phyloP scores from a whole-genome alignment of 169 alveolate species.

The Plasmodium chabaudi region DNA sequence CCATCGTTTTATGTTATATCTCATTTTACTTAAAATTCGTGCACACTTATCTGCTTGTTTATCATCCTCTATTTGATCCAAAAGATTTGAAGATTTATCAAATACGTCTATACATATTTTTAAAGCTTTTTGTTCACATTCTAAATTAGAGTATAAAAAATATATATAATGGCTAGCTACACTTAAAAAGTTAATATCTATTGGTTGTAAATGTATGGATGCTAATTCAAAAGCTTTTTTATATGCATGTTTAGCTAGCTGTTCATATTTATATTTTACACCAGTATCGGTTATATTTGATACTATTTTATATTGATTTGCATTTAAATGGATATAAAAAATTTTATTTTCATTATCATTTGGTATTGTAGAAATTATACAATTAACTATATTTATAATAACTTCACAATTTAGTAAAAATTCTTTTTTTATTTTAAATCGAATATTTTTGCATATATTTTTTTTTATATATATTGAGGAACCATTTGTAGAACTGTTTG shows the following conservation, averaged over 20 bases:
- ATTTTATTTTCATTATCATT: conserved; percentile 28
- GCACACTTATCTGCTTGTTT: conserved; percentile 35
- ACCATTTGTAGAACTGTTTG: background rate
- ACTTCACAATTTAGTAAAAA: conserved; percentile 57
- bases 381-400: conserved; percentile 40
- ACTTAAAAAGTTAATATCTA: conserved; percentile 34
- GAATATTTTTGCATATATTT: conserved; percentile 40
- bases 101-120: conserved; percentile 22
- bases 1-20: conserved; percentile 61
- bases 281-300: conserved; percentile 71
- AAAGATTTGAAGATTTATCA: conserved; percentile 23
- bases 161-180: conserved; percentile 49
- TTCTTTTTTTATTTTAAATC: conserved; percentile 22
- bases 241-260: conserved; percentile 57
- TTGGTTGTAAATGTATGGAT: conserved; percentile 16
- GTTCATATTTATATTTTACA: conserved; percentile 71
- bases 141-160: conserved; percentile 53
- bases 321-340: conserved; percentile 39
- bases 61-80: conserved; percentile 22
- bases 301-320: conserved; percentile 50
- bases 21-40: conserved; percentile 43
- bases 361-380: conserved; percentile 26
- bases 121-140: conserved; percentile 47
- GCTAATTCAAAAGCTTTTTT: conserved; percentile 46
- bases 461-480: background rate